Conservation (phyloP, 78 protist species). For the Dictyostelium purpureum region DNA sequence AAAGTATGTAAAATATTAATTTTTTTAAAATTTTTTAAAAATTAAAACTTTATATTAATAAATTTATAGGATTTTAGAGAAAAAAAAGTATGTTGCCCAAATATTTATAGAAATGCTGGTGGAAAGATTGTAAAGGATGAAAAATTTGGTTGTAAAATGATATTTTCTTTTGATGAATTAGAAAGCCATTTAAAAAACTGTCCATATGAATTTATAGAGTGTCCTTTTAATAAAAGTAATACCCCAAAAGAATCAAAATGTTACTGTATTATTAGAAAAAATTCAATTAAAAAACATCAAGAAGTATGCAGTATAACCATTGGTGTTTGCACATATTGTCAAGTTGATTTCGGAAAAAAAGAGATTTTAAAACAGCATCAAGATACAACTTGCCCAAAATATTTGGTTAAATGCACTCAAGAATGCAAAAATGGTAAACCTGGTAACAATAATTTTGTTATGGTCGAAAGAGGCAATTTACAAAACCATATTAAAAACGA, state of each 20-base stretch:
- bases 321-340: not conserved
- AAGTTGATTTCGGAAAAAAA: not conserved
- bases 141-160: not conserved
- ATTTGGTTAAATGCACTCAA: too few species aligned
- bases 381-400: not conserved
- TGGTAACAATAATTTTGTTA: not conserved
- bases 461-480: not conserved
- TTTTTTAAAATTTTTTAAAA: not conserved
- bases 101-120: not conserved
- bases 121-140: not conserved
- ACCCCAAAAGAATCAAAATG: not conserved
- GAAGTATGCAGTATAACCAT: not conserved
- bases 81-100: not conserved
- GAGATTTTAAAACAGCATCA: not conserved
- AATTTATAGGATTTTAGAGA: constrained; percentile 8
- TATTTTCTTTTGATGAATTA: not conserved
- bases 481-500: not conserved
- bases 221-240: not conserved
- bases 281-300: not conserved
- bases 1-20: not conserved
- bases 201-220: not conserved
- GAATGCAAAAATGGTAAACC: not conserved
- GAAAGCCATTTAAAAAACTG: not conserved
- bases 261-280: not conserved
- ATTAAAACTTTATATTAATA: not conserved